Percentiles rank a stretch among this genome's conserved stretches.
Evolutionary conservation across 108 stramenopile genomes (phyloP).

Genomic region (Cyclotella distinguenda): DNA sequence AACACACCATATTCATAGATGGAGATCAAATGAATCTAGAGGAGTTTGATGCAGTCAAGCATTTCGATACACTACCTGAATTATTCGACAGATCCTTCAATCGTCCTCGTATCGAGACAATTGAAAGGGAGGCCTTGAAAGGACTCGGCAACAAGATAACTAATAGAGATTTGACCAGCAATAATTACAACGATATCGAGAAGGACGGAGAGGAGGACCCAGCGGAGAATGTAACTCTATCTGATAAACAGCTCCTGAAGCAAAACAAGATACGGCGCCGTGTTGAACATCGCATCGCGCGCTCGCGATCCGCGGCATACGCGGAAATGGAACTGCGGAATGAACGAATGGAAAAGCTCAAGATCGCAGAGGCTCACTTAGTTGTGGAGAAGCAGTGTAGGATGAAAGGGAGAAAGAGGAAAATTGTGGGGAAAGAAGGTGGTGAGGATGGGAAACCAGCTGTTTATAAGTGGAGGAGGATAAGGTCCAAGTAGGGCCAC

Average conservation of each 20-base stretch:
- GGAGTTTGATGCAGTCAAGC: slow-evolving; percentile 82
- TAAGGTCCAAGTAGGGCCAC: slow-evolving; percentile 43
- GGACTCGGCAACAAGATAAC: slow-evolving; percentile 39
- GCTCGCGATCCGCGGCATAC: slow-evolving; percentile 67
- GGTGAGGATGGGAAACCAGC: slow-evolving; percentile 68
- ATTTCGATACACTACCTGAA: slow-evolving; percentile 90
- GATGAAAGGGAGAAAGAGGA: slow-evolving; percentile 82
- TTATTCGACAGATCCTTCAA: slow-evolving; percentile 85
- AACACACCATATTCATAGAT: slow-evolving; percentile 83
- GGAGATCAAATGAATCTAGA: slow-evolving; percentile 48
- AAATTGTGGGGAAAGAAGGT: slow-evolving; percentile 37
- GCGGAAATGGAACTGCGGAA: slow-evolving; percentile 82
- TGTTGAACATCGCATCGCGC: slow-evolving; percentile 57
- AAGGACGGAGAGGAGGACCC: slow-evolving; percentile 13
- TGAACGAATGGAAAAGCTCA: slow-evolving; percentile 57
- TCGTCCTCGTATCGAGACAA: slow-evolving; percentile 54
- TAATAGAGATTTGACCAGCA: slow-evolving; percentile 17
- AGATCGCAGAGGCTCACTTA: slow-evolving; percentile 73
- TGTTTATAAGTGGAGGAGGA: slow-evolving; percentile 79
- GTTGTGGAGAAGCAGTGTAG: slow-evolving; percentile 77
- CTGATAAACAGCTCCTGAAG: slow-evolving; percentile 44
- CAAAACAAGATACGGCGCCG: slow-evolving; percentile 44
- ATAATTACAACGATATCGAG: slow-evolving; percentile 42
- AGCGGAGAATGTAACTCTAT: background rate
- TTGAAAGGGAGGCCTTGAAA: slow-evolving; percentile 38